Base-by-base conservation (phyloP, 192 early-diverging fungal genomes). In the Coemansia sp. region DNA sequence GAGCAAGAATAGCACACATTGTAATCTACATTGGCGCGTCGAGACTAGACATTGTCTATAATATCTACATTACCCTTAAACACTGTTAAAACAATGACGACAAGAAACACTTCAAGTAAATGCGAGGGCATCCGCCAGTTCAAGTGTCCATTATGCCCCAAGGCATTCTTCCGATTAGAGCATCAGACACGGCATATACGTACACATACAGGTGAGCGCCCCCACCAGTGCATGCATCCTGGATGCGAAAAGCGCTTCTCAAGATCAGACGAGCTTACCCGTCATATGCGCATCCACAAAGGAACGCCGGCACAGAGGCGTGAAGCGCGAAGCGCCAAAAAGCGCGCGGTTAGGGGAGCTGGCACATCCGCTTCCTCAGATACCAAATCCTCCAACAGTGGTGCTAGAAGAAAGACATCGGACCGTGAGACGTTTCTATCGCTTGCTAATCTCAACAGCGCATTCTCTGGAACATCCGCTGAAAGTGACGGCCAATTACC, bases 151-250 rank as follows among this genome's bases (percentile, higher is more conserved):
- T 85, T 88, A 68, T 92, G 91, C 74, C 76, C 84, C 50, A 89
- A 87, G 76, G 85, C 86, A 11, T 92, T 92, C 77, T 87, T 86
- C 52, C 88, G 91, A 30, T 78, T 90, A 6, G 91, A 91, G 75
- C 91, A 92, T 73, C 89, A 90, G 75, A 91, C 88, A 6, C 85
- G 90, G 33, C 93, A 94, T 63, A 87, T 90, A 53, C 87, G 90
- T 69, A 92, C 89, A 4, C 93, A 94, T 71, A 94, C 93, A 0
- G 93, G 93, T 53, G 93, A 94, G 77, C 88, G 89, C 57, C 93
- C 93, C 3, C 88, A 92, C 68, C 78, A 80, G 21, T 94, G 93
- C 78, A 86, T 85, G 36, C 88, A 87, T 60, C 81, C 88, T 24
- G 88, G 88, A 60, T 94, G 93, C 74, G 87, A 87, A 64, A 90